Percentiles rank a stretch among this genome's conserved stretches.
Conservation (phyloP, 2,329 filamentous ascomycete genomes). For the Neurospora sp. region DNA sequence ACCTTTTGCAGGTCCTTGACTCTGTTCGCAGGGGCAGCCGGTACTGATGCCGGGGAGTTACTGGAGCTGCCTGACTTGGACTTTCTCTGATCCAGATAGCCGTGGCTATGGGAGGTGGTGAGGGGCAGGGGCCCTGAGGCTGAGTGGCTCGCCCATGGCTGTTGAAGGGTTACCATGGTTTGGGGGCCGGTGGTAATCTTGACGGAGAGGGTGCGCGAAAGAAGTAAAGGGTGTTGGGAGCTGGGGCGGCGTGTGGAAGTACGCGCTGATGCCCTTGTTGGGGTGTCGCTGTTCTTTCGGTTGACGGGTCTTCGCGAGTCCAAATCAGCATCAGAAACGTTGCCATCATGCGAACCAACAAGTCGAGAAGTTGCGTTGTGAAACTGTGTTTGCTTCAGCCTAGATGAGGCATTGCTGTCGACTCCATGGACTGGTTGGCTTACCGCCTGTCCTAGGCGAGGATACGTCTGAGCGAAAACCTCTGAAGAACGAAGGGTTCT, state of each 20-base stretch:
- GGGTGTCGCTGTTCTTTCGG: background rate
- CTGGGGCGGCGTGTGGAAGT: conserved; percentile 2
- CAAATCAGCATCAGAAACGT: background rate
- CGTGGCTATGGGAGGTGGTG: background rate
- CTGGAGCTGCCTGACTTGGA: background rate
- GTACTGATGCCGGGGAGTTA: background rate
- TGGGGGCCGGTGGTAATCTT: conserved; percentile 6
- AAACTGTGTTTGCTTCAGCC: background rate
- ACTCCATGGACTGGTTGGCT: background rate
- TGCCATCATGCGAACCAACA: background rate
- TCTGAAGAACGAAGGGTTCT: background rate
- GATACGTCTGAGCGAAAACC: background rate
- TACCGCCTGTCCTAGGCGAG: background rate
- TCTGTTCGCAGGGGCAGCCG: conserved; percentile 12
- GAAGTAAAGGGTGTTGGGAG: conserved; percentile 7
- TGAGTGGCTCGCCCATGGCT: background rate
- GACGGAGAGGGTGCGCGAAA: conserved; percentile 7
- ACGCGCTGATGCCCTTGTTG: conserved; percentile 1
- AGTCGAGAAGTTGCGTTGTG: background rate
- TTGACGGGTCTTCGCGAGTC: background rate
- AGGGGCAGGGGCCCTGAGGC: background rate
- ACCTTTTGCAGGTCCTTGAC: conserved; percentile 22
- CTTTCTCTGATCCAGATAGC: background rate
- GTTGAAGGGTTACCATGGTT: conserved; percentile 1
- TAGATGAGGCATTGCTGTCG: background rate